A percentile compares a stretch with the other conserved stretches of the same genome.
These are phyloP conservation scores for Penicillium sp. DNA, from an alignment of 2,329 filamentous ascomycete genomes.

Conservation along the genomic window DNA sequence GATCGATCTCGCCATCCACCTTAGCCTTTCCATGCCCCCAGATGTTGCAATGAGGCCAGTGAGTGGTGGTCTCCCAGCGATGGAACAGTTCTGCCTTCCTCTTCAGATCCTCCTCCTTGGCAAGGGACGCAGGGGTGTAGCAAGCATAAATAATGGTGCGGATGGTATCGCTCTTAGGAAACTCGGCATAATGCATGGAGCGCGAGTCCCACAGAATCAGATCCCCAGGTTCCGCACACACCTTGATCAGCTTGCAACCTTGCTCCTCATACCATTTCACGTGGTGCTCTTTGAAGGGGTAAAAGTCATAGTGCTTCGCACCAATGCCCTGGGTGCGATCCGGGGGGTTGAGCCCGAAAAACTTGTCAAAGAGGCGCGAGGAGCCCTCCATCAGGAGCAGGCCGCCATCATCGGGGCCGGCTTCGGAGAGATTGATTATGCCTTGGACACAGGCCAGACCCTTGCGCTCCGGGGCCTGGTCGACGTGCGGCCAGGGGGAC, in stretches of 20 bases:
- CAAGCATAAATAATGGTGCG: slow-evolving; percentile 24
- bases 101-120: slow-evolving; percentile 11
- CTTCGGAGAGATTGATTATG: slow-evolving; percentile 22
- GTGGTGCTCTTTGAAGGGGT: slow-evolving; percentile 19
- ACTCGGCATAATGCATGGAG: slow-evolving; percentile 22
- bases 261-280: slow-evolving; percentile 24
- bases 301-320: slow-evolving; percentile 23
- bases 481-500: slow-evolving; percentile 18
- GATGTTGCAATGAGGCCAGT: slow-evolving; percentile 29
- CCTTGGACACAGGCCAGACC: slow-evolving; percentile 24
- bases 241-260: slow-evolving; percentile 26
- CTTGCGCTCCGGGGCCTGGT: slow-evolving; percentile 18
- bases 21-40: slow-evolving; percentile 20
- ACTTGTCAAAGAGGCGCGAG: slow-evolving; percentile 21
- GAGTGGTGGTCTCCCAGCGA: slow-evolving; percentile 21
- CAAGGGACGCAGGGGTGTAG: slow-evolving; percentile 20
- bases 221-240: slow-evolving; percentile 25
- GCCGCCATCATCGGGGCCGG: slow-evolving; percentile 26
- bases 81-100: slow-evolving; percentile 22
- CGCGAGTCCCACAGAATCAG: slow-evolving; percentile 29
- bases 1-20: slow-evolving; percentile 21
- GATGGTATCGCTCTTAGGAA: slow-evolving; percentile 21
- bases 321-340: slow-evolving; percentile 14
- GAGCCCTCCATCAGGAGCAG: slow-evolving; percentile 23
- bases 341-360: slow-evolving; percentile 20